Evolutionary conservation across 2,329 filamentous ascomycete genomes (phyloP).

Genomic region (Trichophyton schoenleinii): DNA sequence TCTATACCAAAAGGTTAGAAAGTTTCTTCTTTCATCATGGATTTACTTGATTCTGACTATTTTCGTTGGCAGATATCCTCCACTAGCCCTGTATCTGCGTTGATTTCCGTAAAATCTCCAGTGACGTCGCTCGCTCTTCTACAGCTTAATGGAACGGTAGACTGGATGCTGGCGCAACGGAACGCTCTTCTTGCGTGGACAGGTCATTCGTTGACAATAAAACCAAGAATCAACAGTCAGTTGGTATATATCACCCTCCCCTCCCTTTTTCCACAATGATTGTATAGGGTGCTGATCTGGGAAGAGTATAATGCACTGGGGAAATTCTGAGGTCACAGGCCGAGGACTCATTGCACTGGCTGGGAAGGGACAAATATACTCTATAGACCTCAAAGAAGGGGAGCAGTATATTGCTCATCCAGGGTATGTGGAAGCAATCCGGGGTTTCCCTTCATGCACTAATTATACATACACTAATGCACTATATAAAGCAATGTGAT

Average conservation of each 20-base stretch:
- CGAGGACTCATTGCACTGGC: conserved; percentile 74
- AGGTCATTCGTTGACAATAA: conserved; percentile 67
- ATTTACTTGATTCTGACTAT: background rate
- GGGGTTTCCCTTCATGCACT: background rate
- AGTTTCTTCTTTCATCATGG: background rate
- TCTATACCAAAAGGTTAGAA: conserved; percentile 60
- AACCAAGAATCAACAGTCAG: conserved; percentile 60
- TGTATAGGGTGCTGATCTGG: conserved; percentile 25
- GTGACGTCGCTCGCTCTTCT: conserved; percentile 78
- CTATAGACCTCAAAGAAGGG: conserved; percentile 63
- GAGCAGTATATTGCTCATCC: conserved; percentile 90
- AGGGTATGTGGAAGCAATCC: conserved; percentile 30
- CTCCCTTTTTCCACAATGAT: background rate
- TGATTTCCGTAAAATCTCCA: conserved; percentile 78
- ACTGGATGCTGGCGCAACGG: conserved; percentile 87
- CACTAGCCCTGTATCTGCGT: conserved; percentile 71
- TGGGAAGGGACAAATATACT: conserved; percentile 80
- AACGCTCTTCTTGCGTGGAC: conserved; percentile 93
- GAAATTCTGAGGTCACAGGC: conserved; percentile 76
- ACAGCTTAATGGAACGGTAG: conserved; percentile 80
- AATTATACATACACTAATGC: background rate
- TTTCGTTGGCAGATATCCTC: conserved; percentile 53
- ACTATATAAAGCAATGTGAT: conserved; percentile 59
- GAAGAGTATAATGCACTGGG: conserved; percentile 71
- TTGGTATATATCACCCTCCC: conserved; percentile 37